Percentiles rank a stretch among this genome's conserved stretches.
phyloP scores from a whole-genome alignment of 345 rosid genomes.

The Pugionium dolabratum region DNA sequence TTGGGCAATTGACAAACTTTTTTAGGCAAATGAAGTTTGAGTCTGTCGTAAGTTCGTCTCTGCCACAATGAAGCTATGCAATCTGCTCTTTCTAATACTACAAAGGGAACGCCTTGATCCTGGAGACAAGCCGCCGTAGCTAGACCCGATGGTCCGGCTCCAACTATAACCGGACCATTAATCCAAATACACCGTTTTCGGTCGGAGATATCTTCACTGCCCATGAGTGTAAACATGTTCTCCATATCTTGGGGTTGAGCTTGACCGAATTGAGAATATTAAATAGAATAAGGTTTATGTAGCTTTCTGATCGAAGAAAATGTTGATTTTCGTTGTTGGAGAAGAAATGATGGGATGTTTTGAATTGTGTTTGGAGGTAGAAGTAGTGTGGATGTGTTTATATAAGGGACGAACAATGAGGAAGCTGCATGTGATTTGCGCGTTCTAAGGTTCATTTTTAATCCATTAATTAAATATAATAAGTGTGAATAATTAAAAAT shows the following conservation, averaged over 20 bases:
- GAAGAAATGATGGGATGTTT: constrained; percentile 24
- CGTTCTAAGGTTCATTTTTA: constrained; percentile 24
- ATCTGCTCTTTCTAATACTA: constrained; percentile 69
- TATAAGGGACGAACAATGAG: constrained; percentile 32
- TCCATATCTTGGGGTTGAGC: constrained; percentile 43
- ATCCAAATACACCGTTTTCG: constrained; percentile 58
- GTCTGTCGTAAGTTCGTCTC: constrained; percentile 71
- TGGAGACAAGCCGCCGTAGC: constrained; percentile 80
- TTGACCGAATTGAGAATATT: constrained; percentile 11
- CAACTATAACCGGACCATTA: constrained; percentile 48
- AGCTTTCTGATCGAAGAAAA: too few species aligned
- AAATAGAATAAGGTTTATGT: background rate
- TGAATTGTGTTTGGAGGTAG: constrained; percentile 37
- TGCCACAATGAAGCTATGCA: constrained; percentile 93
- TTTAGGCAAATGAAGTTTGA: constrained; percentile 77
- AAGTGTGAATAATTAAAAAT: constrained; percentile 22
- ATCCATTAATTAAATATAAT: constrained; percentile 22
- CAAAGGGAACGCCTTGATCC: constrained; percentile 68
- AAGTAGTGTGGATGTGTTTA: constrained; percentile 22
- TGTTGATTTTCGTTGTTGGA: constrained; percentile 1
- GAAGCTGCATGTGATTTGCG: constrained; percentile 41
- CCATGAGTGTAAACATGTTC: constrained; percentile 47
- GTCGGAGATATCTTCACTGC: constrained; percentile 46
- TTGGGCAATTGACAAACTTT: constrained; percentile 81
- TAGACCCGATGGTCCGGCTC: too few species aligned